phyloP scores from a whole-genome alignment of 108 stramenopile genomes.

The Discostella stelligeroides region DNA sequence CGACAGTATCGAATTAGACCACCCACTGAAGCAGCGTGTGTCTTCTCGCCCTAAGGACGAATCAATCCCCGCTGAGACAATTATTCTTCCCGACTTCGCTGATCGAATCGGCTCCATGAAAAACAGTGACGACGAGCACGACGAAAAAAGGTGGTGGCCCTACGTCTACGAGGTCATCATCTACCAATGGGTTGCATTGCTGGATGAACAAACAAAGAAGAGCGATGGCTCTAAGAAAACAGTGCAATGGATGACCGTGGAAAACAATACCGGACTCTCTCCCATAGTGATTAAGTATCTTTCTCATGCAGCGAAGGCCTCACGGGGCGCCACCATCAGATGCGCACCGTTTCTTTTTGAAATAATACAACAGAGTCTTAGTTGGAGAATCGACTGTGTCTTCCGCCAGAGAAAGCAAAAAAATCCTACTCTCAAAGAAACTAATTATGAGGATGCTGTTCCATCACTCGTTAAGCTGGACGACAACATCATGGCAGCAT shows the following conservation, averaged over 20 bases:
- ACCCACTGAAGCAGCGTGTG: slow-evolving; percentile 36
- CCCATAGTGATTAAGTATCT: slow-evolving; percentile 53
- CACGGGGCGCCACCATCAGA: slow-evolving; percentile 71
- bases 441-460: slow-evolving; percentile 25
- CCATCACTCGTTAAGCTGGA: slow-evolving; percentile 75
- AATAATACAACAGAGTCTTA: slow-evolving; percentile 85
- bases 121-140: slow-evolving; percentile 15
- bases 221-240: slow-evolving; percentile 26
- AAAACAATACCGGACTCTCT: slow-evolving; percentile 22
- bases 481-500: slow-evolving; percentile 52
- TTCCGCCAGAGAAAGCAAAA: slow-evolving; percentile 38
- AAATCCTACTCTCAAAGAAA: slow-evolving; percentile 11
- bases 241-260: slow-evolving; percentile 6
- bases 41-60: slow-evolving; percentile 6
- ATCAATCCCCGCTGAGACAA: slow-evolving; percentile 1
- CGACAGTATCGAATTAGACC: slow-evolving; percentile 9
- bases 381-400: slow-evolving; percentile 64
- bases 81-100: slow-evolving; percentile 62
- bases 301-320: slow-evolving; percentile 66
- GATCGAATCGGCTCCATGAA: slow-evolving; percentile 72
- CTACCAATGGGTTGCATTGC: slow-evolving; percentile 83
- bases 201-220: slow-evolving; percentile 67
- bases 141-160: slow-evolving; percentile 80
- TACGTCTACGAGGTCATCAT: slow-evolving; percentile 88
- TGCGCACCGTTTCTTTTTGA: slow-evolving; percentile 89